Percentiles rank a stretch among this genome's conserved stretches.
Evolutionary conservation across 495 filamentous ascomycete genomes (phyloP).

Genomic region (Xylaria flabelliformis): DNA sequence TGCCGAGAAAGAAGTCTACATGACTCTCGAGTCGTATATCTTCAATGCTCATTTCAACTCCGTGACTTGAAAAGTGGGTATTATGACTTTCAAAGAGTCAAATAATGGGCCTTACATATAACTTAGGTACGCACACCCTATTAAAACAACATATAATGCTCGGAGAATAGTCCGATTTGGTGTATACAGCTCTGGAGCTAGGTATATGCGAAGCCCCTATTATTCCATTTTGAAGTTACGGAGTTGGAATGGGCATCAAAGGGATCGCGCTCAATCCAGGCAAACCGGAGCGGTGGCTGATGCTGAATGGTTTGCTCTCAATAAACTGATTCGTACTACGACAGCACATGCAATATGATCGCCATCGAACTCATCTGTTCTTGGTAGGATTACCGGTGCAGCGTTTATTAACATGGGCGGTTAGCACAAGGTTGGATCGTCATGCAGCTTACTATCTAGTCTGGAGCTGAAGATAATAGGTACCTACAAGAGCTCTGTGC

Average conservation of each 20-base stretch:
- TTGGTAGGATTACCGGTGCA: conserved; percentile 37
- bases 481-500: conserved; percentile 10
- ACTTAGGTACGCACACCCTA: background rate
- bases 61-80: background rate
- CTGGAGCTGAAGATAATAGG: conserved; percentile 22
- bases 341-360: conserved; percentile 38
- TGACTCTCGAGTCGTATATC: background rate
- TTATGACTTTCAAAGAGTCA: background rate
- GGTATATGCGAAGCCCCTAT: background rate
- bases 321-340: conserved; percentile 4
- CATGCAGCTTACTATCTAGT: conserved; percentile 32
- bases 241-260: too few species aligned
- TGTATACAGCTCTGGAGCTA: background rate
- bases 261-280: conserved; percentile 1
- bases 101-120: background rate
- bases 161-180: background rate
- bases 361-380: conserved; percentile 26
- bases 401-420: conserved; percentile 34
- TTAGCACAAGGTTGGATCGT: conserved; percentile 35
- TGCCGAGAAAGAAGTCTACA: conserved; percentile 11
- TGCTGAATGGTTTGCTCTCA: background rate
- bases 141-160: background rate
- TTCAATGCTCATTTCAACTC: background rate
- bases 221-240: background rate
- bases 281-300: conserved; percentile 2